A percentile compares a stretch with the other conserved stretches of the same genome.
Evolutionary conservation across 2,329 filamentous ascomycete species (phyloP).

Genomic region (Exophiala sp.): DNA sequence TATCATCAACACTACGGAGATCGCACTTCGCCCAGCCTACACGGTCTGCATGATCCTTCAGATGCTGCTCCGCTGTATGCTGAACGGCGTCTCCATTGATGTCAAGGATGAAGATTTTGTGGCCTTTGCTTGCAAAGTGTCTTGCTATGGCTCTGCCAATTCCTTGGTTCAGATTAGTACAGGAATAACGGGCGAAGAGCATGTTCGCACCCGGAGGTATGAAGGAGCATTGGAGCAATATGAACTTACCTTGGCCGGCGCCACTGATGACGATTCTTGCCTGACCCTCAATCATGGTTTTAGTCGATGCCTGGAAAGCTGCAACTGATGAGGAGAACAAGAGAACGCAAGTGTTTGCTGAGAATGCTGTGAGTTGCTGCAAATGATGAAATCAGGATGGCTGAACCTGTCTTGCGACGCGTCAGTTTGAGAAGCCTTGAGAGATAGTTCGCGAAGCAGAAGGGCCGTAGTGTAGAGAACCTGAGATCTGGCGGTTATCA

Average conservation of each 20-base stretch:
- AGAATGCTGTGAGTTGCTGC: too few relatives aligned
- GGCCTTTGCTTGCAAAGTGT: constrained; percentile 39
- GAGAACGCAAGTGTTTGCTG: too few relatives aligned
- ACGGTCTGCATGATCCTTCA: constrained; percentile 31
- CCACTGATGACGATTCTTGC: constrained; percentile 22
- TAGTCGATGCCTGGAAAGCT: neutral
- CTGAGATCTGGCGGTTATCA: too few relatives aligned
- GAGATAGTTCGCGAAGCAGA: too few relatives aligned
- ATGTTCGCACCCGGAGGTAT: too few relatives aligned
- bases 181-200: neutral
- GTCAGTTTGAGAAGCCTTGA: too few relatives aligned
- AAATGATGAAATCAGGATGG: too few relatives aligned
- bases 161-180: constrained; percentile 27
- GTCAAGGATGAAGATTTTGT: constrained; percentile 44
- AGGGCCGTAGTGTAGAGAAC: too few relatives aligned
- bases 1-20: constrained; percentile 36
- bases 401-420: too few relatives aligned
- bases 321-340: too few relatives aligned
- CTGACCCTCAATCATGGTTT: constrained; percentile 14
- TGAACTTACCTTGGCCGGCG: constrained; percentile 20
- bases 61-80: constrained; percentile 34
- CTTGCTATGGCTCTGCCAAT: constrained; percentile 44
- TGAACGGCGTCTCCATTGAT: constrained; percentile 39
- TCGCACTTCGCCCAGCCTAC: constrained; percentile 39
- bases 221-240: neutral